phyloP scores from a whole-genome alignment of 495 filamentous ascomycete genomes.

The Penicillium antarcticum region DNA sequence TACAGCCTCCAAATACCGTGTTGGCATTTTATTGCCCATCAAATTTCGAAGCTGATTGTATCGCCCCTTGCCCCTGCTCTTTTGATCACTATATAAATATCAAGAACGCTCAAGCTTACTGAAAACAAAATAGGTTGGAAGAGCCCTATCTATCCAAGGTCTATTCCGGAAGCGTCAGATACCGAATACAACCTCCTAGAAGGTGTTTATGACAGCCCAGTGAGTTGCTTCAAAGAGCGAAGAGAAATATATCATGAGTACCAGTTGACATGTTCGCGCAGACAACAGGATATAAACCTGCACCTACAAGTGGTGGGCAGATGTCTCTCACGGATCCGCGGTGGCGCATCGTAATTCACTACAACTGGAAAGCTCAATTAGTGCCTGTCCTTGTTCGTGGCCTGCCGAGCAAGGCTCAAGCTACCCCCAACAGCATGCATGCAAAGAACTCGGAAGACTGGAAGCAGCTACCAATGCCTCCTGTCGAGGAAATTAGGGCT shows the following conservation, averaged over 20 bases:
- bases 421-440: conserved; percentile 1
- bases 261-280: too few species aligned
- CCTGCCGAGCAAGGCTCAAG: background rate
- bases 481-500: conserved; percentile 18
- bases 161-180: conserved; percentile 29
- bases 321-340: conserved; percentile 34
- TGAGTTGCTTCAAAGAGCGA: too few species aligned
- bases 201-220: too few species aligned
- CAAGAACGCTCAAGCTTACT: too few species aligned
- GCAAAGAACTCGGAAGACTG: conserved; percentile 2
- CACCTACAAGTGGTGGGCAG: conserved; percentile 18
- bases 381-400: conserved; percentile 39
- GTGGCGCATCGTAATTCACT: conserved; percentile 36
- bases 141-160: conserved; percentile 9
- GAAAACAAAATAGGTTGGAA: too few species aligned
- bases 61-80: conserved; percentile 11
- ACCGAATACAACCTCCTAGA: conserved; percentile 17
- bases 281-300: background rate
- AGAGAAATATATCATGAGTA: too few species aligned
- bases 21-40: conserved; percentile 53
- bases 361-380: conserved; percentile 44
- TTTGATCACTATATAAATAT: too few species aligned
- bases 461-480: conserved; percentile 10
- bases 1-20: conserved; percentile 46
- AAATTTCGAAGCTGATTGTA: conserved; percentile 33